Percentiles rank a stretch among this genome's conserved stretches.
These are phyloP conservation scores for Microdochium nivale DNA, from an alignment of 2,329 filamentous ascomycete species.

Conservation along the genomic window DNA sequence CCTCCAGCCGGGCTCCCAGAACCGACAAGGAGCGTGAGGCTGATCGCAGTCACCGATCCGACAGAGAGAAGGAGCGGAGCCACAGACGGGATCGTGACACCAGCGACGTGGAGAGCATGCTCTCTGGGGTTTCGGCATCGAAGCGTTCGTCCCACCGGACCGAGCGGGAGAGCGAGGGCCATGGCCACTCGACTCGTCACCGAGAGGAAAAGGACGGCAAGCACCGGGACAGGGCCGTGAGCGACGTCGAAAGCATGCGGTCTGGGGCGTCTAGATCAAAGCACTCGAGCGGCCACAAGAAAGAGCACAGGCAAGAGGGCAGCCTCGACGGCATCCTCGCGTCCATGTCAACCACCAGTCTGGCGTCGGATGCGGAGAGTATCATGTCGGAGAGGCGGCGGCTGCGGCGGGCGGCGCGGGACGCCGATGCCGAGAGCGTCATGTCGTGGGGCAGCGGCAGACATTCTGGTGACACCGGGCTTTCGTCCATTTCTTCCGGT, in stretches of 20 bases:
- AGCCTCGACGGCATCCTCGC: background rate
- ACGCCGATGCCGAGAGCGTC: background rate
- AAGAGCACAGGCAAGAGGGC: background rate
- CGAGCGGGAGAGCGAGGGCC: background rate
- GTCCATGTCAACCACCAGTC: background rate
- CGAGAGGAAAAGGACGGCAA: too few relatives aligned
- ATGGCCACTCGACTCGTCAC: background rate
- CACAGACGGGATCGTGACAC: background rate
- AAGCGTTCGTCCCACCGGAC: background rate
- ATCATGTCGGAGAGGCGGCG: background rate
- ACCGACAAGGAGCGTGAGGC: background rate
- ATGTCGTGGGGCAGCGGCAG: background rate
- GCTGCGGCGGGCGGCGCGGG: background rate
- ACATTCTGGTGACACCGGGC: background rate
- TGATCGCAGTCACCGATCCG: background rate
- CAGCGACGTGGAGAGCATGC: background rate
- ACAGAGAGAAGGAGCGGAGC: background rate
- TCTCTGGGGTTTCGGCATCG: background rate
- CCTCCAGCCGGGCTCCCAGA: background rate
- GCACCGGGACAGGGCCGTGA: background rate
- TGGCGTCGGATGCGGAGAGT: background rate
- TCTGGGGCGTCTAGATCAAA: background rate
- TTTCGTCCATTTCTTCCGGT: background rate
- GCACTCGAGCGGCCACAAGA: background rate
- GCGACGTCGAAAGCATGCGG: background rate